Evolutionary conservation across 2,329 filamentous ascomycete species (phyloP).

Genomic region (Sclerotinia trifoliorum): DNA sequence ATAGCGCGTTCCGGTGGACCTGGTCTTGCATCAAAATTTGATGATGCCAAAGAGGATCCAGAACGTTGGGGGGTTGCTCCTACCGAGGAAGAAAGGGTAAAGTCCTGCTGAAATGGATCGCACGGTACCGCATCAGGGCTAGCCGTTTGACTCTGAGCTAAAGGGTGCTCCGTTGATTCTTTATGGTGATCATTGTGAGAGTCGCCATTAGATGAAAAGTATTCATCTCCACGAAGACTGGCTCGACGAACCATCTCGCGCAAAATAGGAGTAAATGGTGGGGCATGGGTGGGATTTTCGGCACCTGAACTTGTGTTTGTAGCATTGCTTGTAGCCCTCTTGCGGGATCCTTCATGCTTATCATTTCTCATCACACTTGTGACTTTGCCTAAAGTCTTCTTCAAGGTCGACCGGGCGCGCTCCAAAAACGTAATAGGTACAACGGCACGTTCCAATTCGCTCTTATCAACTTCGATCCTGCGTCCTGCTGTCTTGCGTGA

Average conservation of each 20-base stretch:
- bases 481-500: conserved; percentile 72
- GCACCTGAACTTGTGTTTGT: conserved; percentile 61
- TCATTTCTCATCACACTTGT: conserved; percentile 49
- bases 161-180: conserved; percentile 63
- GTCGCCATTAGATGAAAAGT: conserved; percentile 50
- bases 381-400: conserved; percentile 63
- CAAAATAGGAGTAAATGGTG: conserved; percentile 43
- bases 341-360: conserved; percentile 55
- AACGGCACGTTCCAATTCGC: conserved; percentile 86
- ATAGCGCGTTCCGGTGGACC: conserved; percentile 40
- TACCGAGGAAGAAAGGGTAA: conserved; percentile 12
- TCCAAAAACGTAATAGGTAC: conserved; percentile 86
- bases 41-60: conserved; percentile 35
- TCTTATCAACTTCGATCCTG: conserved; percentile 88
- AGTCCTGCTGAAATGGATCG: conserved; percentile 12
- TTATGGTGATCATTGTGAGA: conserved; percentile 27
- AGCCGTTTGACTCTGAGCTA: conserved; percentile 49
- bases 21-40: conserved; percentile 43
- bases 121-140: conserved; percentile 1
- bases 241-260: conserved; percentile 47
- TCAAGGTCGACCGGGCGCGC: conserved; percentile 75
- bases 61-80: conserved; percentile 15
- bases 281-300: conserved; percentile 49
- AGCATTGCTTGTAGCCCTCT: conserved; percentile 59
- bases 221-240: conserved; percentile 60